Base-by-base conservation (phyloP, 371 early-diverging fungal species). In the Funneliformis caledonium region DNA sequence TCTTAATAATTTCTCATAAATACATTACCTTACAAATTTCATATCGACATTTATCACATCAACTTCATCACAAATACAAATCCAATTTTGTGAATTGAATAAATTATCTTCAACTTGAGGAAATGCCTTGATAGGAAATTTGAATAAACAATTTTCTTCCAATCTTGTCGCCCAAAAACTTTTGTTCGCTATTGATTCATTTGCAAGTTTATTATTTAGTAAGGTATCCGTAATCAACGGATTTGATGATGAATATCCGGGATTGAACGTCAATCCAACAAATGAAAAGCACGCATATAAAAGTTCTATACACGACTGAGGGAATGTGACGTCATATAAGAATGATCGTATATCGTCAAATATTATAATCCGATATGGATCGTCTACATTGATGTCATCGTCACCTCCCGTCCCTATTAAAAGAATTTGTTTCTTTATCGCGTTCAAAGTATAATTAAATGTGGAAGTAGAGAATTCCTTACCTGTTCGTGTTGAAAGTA, bases 321-420 rank as follows among this genome's bases (percentile, higher is more conserved):
- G 26, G 22, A 90, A 86, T 11, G 87, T 85, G 2, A 91, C 82
- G 37, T 87, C 81, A 77, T 93, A 92, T 67, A 96, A 81, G 19
- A 93, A 88, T 0, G 88, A 84, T 0, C 85, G 85, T 19, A 95
- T 83, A 80, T 96, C 96, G 43, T 94, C 93, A 79, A 93, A 94
- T 26, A 96, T 83, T 22, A 92, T 86, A 22, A 93, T 86, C 16
- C 91, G 88, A 74, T 89, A 94, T 0, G 95, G 95, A 81, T 95
- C 96, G 7, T 78, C 78, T 22, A 69, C 33, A 45, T 68, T n/a
- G 14, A 69, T 26, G 26, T 69, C 52, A 19, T 50, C 47, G 45
- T 43, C 45, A 6, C 56, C 56, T 56, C 56, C 56, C 2, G 43
- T 43, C 12, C 59, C 56, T 59, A 56, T 26, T 56, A 52, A 59